Conservation (phyloP, 768 basidiomycete genomes). For the Boletus vermiculosoides region DNA sequence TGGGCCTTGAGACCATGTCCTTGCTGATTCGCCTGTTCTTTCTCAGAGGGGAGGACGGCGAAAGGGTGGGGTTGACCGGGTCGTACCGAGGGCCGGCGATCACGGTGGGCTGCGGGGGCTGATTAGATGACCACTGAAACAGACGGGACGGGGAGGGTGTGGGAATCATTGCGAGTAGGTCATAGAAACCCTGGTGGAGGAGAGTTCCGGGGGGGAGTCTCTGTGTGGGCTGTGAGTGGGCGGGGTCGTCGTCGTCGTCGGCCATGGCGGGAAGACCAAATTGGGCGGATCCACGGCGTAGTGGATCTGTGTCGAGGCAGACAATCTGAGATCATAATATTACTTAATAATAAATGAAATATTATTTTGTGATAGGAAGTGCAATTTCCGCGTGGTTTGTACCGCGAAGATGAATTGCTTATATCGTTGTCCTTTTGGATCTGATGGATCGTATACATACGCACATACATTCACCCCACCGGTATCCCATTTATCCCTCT, state of each 20-base stretch:
- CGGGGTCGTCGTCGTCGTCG: background rate
- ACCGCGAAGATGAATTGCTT: slow-evolving; percentile 34
- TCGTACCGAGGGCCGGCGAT: background rate
- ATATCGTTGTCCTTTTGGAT: too few species aligned
- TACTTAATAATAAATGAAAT: background rate
- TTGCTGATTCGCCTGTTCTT: slow-evolving; percentile 75
- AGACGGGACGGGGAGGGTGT: slow-evolving; percentile 61
- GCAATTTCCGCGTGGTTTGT: slow-evolving; percentile 34
- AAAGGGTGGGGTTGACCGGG: slow-evolving; percentile 19
- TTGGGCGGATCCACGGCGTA: background rate
- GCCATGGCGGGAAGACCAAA: background rate
- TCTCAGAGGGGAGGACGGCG: slow-evolving; percentile 38
- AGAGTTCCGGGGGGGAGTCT: slow-evolving; percentile 67
- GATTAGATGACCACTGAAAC: slow-evolving; percentile 54
- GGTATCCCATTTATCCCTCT: slow-evolving; percentile 30
- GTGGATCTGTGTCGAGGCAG: slow-evolving; percentile 1
- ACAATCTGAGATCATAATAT: background rate
- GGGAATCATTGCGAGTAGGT: slow-evolving; percentile 76
- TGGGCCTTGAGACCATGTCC: slow-evolving; percentile 85
- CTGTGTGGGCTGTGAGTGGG: slow-evolving; percentile 20
- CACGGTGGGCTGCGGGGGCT: background rate
- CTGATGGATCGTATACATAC: slow-evolving; percentile 8
- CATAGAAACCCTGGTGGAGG: slow-evolving; percentile 89
- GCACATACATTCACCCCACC: slow-evolving; percentile 23
- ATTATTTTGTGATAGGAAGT: background rate